phyloP scores from a whole-genome alignment of 1,139 yeast genomes.

The Pichia norvegensis region DNA sequence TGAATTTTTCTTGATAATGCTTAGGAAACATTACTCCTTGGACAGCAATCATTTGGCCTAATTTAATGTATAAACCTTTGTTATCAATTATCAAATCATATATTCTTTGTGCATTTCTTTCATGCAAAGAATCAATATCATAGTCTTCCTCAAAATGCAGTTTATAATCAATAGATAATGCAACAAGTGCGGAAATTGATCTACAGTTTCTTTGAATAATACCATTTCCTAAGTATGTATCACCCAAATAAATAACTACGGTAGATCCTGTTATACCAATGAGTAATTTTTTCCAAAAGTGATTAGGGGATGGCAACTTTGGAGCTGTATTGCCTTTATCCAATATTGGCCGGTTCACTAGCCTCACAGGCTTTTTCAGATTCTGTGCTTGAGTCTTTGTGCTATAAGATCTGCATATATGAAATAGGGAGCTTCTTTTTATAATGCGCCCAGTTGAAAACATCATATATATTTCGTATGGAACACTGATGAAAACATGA shows the following conservation, averaged over 20 bases:
- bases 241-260: slow-evolving; percentile 30
- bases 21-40: slow-evolving; percentile 62
- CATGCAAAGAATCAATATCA: slow-evolving; percentile 49
- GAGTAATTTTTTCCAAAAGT: slow-evolving; percentile 9
- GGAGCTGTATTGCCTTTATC: not conserved
- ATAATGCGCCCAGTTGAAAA: not conserved
- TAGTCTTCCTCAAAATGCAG: slow-evolving; percentile 36
- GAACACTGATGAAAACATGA: too few relatives aligned
- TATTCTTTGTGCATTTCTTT: slow-evolving; percentile 49
- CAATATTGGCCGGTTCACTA: not conserved
- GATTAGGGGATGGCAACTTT: not conserved
- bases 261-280: slow-evolving; percentile 15
- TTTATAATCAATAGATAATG: slow-evolving; percentile 57
- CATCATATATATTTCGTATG: too few relatives aligned
- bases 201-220: slow-evolving; percentile 44
- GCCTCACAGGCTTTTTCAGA: not conserved
- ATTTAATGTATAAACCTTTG: slow-evolving; percentile 66
- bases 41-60: slow-evolving; percentile 71
- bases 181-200: slow-evolving; percentile 40
- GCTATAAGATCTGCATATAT: not conserved
- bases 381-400: not conserved
- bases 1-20: slow-evolving; percentile 49
- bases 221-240: slow-evolving; percentile 39
- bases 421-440: too few relatives aligned
- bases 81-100: slow-evolving; percentile 46